A percentile compares a stretch with the other conserved stretches of the same genome.
phyloP scores from a whole-genome alignment of 2,329 filamentous ascomycete species.

The Biscogniauxia marginata region DNA sequence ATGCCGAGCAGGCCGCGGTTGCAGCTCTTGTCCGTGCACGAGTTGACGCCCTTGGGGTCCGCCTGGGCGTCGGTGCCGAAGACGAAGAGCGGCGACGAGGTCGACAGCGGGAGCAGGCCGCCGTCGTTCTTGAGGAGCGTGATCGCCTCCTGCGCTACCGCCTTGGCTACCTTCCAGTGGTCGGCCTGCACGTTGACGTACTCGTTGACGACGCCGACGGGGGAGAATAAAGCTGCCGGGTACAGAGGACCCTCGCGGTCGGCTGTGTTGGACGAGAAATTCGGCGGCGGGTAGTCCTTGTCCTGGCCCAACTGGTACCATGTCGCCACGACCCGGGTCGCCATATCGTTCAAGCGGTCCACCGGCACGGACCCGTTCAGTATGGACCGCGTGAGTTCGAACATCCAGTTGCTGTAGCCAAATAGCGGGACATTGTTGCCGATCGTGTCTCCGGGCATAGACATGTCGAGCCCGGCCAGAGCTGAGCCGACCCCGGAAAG shows the following conservation, averaged over 20 bases:
- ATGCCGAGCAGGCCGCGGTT: slow-evolving; percentile 68
- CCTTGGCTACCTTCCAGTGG: slow-evolving; percentile 49
- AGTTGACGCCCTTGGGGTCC: slow-evolving; percentile 59
- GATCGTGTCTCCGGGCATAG: slow-evolving; percentile 58
- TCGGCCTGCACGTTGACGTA: slow-evolving; percentile 62
- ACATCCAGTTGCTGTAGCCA: slow-evolving; percentile 54
- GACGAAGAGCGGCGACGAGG: slow-evolving; percentile 40
- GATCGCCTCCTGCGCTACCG: slow-evolving; percentile 57
- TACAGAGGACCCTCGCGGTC: slow-evolving; percentile 55
- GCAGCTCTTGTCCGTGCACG: slow-evolving; percentile 65
- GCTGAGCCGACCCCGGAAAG: slow-evolving; percentile 71
- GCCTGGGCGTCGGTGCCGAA: slow-evolving; percentile 54
- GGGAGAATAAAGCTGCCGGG: slow-evolving; percentile 57
- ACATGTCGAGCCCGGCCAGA: slow-evolving; percentile 69
- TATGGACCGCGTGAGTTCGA: slow-evolving; percentile 52
- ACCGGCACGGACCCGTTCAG: slow-evolving; percentile 58
- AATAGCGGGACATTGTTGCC: slow-evolving; percentile 45
- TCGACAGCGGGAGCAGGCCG: slow-evolving; percentile 50
- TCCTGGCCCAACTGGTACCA: slow-evolving; percentile 63
- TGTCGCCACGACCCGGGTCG: slow-evolving; percentile 55
- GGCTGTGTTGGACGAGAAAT: slow-evolving; percentile 59
- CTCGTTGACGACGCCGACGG: slow-evolving; percentile 63
- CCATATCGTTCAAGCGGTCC: slow-evolving; percentile 55
- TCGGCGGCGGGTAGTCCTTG: slow-evolving; percentile 52
- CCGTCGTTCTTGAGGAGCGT: slow-evolving; percentile 64